phyloP scores from a whole-genome alignment of 495 filamentous ascomycete genomes.

The Trichoderma asperelloides region DNA sequence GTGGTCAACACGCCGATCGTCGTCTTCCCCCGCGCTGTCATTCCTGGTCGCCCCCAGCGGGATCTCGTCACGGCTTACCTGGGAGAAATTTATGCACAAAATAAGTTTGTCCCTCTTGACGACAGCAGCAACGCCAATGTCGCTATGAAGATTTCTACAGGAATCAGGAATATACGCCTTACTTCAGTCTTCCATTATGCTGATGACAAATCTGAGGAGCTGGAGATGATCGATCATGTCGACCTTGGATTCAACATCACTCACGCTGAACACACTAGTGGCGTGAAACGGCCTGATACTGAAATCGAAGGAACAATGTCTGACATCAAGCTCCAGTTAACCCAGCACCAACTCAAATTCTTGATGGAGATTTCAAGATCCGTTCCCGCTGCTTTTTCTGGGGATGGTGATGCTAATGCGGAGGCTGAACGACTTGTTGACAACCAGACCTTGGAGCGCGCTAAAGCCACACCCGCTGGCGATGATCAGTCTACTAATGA shows the following conservation, averaged over 20 bases:
- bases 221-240: slow-evolving; percentile 94
- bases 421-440: slow-evolving; percentile 41
- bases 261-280: slow-evolving; percentile 73
- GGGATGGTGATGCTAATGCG: slow-evolving; percentile 60
- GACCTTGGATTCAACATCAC: slow-evolving; percentile 87
- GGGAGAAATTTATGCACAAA: slow-evolving; percentile 94
- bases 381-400: slow-evolving; percentile 76
- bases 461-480: slow-evolving; percentile 37
- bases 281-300: slow-evolving; percentile 74
- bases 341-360: slow-evolving; percentile 84
- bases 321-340: slow-evolving; percentile 80
- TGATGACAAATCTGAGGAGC: slow-evolving; percentile 63
- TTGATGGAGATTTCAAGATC: slow-evolving; percentile 74
- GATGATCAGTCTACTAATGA: slow-evolving; percentile 29
- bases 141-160: slow-evolving; percentile 83
- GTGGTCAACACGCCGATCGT: slow-evolving; percentile 90
- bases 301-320: slow-evolving; percentile 89
- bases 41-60: slow-evolving; percentile 45
- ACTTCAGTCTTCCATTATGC: slow-evolving; percentile 84
- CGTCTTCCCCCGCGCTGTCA: slow-evolving; percentile 74
- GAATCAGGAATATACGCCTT: slow-evolving; percentile 82
- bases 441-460: slow-evolving; percentile 34
- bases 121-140: slow-evolving; percentile 59
- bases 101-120: slow-evolving; percentile 75
- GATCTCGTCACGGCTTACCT: slow-evolving; percentile 88